phyloP scores from a whole-genome alignment of 2,329 filamentous ascomycete genomes.

The Trematosphaeria pertusa region DNA sequence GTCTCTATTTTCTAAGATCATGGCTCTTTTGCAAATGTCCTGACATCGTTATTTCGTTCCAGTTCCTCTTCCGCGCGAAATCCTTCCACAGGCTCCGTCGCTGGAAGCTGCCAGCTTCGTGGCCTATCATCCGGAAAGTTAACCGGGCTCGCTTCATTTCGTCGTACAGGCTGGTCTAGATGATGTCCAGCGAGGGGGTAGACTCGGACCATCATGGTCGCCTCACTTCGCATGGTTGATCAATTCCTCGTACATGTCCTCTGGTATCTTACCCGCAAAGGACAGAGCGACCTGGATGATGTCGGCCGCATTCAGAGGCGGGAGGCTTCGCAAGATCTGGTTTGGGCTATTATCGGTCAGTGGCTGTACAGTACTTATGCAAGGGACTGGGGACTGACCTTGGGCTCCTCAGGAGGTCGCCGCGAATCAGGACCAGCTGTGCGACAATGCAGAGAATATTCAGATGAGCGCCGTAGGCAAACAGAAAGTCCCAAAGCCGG shows the following conservation, averaged over 20 bases:
- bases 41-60: too few relatives aligned
- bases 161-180: too few relatives aligned
- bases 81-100: too few relatives aligned
- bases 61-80: too few relatives aligned
- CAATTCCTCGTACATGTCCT: conserved; percentile 89
- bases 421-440: conserved; percentile 86
- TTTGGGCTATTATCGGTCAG: conserved; percentile 72
- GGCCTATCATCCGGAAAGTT: too few relatives aligned
- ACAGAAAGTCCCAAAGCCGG: conserved; percentile 94
- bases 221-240: conserved; percentile 81
- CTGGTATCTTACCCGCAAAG: conserved; percentile 87
- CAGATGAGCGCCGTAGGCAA: conserved; percentile 92
- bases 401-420: conserved; percentile 80
- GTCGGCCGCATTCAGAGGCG: conserved; percentile 79
- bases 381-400: conserved; percentile 64
- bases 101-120: too few relatives aligned
- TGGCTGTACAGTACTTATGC: conserved; percentile 10
- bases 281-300: conserved; percentile 86
- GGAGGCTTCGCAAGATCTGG: conserved; percentile 87
- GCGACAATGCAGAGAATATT: conserved; percentile 97
- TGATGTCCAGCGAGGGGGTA: too few relatives aligned
- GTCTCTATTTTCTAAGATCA: too few relatives aligned
- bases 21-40: too few relatives aligned
- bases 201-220: too few relatives aligned
- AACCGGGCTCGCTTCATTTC: too few relatives aligned